Percentiles rank a stretch among this genome's conserved stretches.
phyloP scores from a whole-genome alignment of 108 stramenopile species.

The Pinguiococcus pyrenoidosus region DNA sequence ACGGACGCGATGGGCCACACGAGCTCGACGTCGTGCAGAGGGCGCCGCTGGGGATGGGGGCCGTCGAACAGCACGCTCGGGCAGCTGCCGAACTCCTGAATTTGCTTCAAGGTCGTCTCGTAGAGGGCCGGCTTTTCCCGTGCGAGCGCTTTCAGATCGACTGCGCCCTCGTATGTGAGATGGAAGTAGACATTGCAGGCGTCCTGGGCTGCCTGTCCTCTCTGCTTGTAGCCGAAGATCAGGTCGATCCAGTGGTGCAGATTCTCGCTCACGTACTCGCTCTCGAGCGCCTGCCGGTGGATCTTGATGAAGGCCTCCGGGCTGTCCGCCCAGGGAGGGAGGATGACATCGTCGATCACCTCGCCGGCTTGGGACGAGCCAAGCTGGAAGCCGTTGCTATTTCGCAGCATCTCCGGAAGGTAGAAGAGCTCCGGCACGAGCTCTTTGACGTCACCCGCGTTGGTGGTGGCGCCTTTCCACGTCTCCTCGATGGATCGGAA shows the following conservation, averaged over 20 bases:
- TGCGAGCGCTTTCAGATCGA: constrained; percentile 24
- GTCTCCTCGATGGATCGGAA: constrained; percentile 1
- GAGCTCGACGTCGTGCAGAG: constrained; percentile 20
- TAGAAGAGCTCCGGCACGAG: constrained; percentile 11
- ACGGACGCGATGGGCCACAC: constrained; percentile 32
- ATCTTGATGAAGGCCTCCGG: constrained; percentile 30
- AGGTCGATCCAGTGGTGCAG: constrained; percentile 40
- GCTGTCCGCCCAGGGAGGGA: constrained; percentile 85
- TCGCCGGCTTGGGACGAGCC: constrained; percentile 64
- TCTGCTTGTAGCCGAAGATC: constrained; percentile 25
- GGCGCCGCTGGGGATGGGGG: constrained; percentile 6
- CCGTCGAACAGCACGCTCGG: constrained; percentile 15
- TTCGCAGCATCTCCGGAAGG: constrained; percentile 60
- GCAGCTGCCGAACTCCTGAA: constrained; percentile 21
- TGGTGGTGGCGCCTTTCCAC: not conserved
- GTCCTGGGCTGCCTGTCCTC: constrained; percentile 9
- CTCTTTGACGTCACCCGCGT: constrained; percentile 10
- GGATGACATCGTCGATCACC: constrained; percentile 63
- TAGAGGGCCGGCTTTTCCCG: constrained; percentile 7
- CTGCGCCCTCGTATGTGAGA: constrained; percentile 25
- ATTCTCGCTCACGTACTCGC: constrained; percentile 1
- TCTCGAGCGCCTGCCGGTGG: constrained; percentile 20
- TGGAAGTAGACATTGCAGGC: constrained; percentile 28
- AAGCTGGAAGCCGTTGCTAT: constrained; percentile 70
- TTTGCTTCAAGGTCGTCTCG: constrained; percentile 2